These are phyloP conservation scores for Yamadazyma sp. DNA, from an alignment of 1,139 yeast genomes.

Conservation along the genomic window DNA sequence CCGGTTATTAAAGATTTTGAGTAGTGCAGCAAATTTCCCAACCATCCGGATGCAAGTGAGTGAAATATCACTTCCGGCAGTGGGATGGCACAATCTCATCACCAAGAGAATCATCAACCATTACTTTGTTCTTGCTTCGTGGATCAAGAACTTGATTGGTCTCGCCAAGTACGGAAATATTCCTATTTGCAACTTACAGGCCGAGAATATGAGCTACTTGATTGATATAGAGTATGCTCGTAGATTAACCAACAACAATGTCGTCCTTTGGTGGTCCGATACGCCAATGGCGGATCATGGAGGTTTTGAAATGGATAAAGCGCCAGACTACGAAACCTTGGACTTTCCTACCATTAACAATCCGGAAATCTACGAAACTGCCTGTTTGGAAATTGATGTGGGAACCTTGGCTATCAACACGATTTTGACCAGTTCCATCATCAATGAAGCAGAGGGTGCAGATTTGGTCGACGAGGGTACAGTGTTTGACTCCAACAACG, in stretches of 20 bases:
- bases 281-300: constrained; percentile 83
- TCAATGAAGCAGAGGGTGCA: constrained; percentile 89
- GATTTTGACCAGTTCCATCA: constrained; percentile 75
- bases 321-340: constrained; percentile 54
- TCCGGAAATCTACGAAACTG: constrained; percentile 77
- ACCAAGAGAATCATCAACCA: constrained; percentile 69
- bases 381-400: constrained; percentile 77
- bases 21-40: constrained; percentile 60
- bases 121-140: constrained; percentile 69
- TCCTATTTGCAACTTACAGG: constrained; percentile 81
- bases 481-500: constrained; percentile 40
- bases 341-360: constrained; percentile 74
- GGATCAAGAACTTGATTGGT: constrained; percentile 67
- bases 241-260: constrained; percentile 58
- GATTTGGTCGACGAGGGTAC: constrained; percentile 63
- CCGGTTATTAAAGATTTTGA: constrained; percentile 42
- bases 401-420: constrained; percentile 84
- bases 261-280: constrained; percentile 93
- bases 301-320: constrained; percentile 68
- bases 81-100: constrained; percentile 85
- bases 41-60: constrained; percentile 57
- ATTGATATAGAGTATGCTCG: constrained; percentile 89
- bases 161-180: constrained; percentile 73
- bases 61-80: constrained; percentile 64
- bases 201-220: constrained; percentile 73